phyloP scores from a whole-genome alignment of 148 eudicot genomes.

The Spergularia marina region DNA sequence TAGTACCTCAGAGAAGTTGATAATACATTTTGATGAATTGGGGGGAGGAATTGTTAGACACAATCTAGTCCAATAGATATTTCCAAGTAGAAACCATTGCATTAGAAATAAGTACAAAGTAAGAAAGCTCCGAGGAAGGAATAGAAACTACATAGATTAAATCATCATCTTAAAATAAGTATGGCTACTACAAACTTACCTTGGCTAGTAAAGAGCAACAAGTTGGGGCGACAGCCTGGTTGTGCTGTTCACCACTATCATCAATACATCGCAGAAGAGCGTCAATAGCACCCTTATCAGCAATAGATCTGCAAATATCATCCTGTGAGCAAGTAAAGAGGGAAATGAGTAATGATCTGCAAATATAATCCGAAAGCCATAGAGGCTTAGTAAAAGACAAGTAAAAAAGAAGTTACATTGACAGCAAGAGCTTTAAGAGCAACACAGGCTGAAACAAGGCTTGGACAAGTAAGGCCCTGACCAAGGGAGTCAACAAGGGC shows the following conservation, averaged over 20 bases:
- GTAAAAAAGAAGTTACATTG: constrained; percentile 51
- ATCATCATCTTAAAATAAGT: too few relatives aligned
- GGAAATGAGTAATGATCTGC: background rate
- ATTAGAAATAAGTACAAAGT: background rate
- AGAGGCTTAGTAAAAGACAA: background rate
- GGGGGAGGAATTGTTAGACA: too few relatives aligned
- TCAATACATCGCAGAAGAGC: constrained; percentile 69
- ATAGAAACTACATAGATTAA: too few relatives aligned
- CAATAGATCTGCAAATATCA: constrained; percentile 86
- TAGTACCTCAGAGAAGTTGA: background rate
- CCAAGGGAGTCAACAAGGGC: constrained; percentile 68
- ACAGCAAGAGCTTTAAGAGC: constrained; percentile 92
- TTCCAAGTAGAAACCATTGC: background rate
- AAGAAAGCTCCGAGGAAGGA: background rate
- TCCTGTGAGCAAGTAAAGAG: constrained; percentile 53
- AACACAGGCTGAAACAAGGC: constrained; percentile 72
- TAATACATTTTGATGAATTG: constrained; percentile 6
- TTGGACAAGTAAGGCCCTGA: constrained; percentile 63
- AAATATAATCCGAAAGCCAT: background rate
- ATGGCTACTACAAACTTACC: constrained; percentile 39
- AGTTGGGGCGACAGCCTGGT: constrained; percentile 55
- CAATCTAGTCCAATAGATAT: background rate
- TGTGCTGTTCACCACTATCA: constrained; percentile 74
- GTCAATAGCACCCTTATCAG: constrained; percentile 86
- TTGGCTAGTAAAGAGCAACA: constrained; percentile 71